phyloP scores from a whole-genome alignment of 495 filamentous ascomycete genomes.

The Penicillium odoratum region DNA sequence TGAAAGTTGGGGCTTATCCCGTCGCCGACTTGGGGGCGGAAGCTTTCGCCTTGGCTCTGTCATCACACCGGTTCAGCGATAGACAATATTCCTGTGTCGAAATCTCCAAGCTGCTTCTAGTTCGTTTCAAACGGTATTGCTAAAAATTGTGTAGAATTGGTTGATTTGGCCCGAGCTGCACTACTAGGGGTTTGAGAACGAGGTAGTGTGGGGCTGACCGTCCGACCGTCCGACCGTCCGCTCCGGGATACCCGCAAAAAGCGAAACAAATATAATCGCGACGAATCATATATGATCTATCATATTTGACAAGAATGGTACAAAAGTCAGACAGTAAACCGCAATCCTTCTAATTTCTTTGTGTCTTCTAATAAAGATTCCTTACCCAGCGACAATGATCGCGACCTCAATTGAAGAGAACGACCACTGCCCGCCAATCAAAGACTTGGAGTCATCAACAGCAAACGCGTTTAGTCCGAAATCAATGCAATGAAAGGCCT shows the following conservation, averaged over 20 bases:
- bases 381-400: too few species aligned
- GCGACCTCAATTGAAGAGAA: not conserved
- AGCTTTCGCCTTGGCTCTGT: constrained; percentile 8
- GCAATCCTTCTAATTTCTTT: too few species aligned
- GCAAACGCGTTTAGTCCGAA: not conserved
- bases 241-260: not conserved
- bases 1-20: constrained; percentile 37
- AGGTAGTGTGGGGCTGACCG: not conserved
- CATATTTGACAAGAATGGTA: not conserved
- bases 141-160: not conserved
- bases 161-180: not conserved
- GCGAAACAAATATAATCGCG: not conserved
- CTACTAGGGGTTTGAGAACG: not conserved
- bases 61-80: not conserved
- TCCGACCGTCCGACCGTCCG: constrained; percentile 15
- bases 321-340: too few species aligned
- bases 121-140: not conserved
- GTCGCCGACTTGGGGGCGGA: constrained; percentile 27
- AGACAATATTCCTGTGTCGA: not conserved
- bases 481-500: too few species aligned
- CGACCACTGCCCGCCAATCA: not conserved
- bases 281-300: not conserved
- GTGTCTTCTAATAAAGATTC: too few species aligned
- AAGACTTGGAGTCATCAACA: not conserved
- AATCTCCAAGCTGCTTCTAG: not conserved